Conservation (phyloP, 2,329 filamentous ascomycete genomes). For the Lecanicillium sp. region DNA sequence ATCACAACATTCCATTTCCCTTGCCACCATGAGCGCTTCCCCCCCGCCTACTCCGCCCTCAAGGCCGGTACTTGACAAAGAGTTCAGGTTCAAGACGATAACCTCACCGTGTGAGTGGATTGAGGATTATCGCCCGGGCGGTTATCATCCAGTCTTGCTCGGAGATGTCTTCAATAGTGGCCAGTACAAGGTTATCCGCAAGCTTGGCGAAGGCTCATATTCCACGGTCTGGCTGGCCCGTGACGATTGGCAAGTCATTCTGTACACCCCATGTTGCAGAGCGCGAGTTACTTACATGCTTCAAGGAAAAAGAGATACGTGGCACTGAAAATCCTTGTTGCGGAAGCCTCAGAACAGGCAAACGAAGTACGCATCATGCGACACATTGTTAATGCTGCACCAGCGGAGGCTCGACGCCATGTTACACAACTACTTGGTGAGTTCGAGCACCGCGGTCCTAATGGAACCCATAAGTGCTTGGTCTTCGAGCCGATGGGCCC, state of each 20-base stretch:
- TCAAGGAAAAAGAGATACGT: conserved; percentile 18
- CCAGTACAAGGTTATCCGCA: conserved; percentile 34
- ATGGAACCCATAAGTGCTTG: conserved; percentile 22
- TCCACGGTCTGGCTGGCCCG: conserved; percentile 39
- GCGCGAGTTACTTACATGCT: neutral
- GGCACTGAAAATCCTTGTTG: conserved; percentile 16
- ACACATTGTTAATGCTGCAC: conserved; percentile 12
- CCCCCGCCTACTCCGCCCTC: conserved; percentile 17
- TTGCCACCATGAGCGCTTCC: conserved; percentile 13
- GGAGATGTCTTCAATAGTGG: conserved; percentile 30
- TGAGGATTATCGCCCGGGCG: conserved; percentile 27
- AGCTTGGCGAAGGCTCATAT: conserved; percentile 35
- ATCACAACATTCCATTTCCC: conserved; percentile 5
- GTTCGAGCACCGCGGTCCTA: conserved; percentile 22
- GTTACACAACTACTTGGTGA: conserved; percentile 20
- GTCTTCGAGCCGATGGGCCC: conserved; percentile 25
- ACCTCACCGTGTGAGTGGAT: conserved; percentile 20
- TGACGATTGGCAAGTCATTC: conserved; percentile 17
- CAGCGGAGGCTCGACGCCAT: conserved; percentile 16
- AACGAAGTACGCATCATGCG: conserved; percentile 15
- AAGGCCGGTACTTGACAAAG: conserved; percentile 10
- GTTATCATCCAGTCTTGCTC: conserved; percentile 34
- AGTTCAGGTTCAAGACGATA: conserved; percentile 17
- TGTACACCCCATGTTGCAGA: conserved; percentile 1
- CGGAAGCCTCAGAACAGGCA: conserved; percentile 9